Base-by-base conservation (phyloP, 1,139 yeast species). In the Sugiyamaella japonica region DNA sequence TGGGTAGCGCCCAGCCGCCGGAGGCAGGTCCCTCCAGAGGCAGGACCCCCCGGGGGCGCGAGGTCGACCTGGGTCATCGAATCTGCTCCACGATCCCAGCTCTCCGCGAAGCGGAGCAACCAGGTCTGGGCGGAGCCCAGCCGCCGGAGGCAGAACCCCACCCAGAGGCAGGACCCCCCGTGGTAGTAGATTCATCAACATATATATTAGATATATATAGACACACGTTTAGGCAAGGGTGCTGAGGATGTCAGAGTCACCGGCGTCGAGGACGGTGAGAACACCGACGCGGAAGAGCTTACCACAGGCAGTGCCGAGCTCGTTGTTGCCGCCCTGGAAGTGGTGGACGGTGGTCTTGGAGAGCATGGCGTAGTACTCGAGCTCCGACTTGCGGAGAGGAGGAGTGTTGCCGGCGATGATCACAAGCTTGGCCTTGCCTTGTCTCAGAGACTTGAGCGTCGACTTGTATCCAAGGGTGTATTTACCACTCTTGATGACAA, bases 261-360 rank as follows among this genome's bases (percentile, higher is more conserved):
- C 99, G 73, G 97, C 97, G 73, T 95, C 99, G 75, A 91, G 82
- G 73, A 95, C 78, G 72, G 98, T 83, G 75, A 93, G 82, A 73
- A 91, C 93, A 83, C 98, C 98, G 73, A 93, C 99, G 84, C 98
- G 91, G 97, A 95, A 93, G 76, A 93, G 90, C 83, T 89, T 91
- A 90, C 99, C 99, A 80, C 97, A 93, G 70, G 97, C 97, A 73
- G 99, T 95, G 84, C 99, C 98, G 76, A 93, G 89, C 83, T 91
- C 97, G 82, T 91, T 91, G 97, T 91, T 91, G 80, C 97, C 96
- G 83, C 98, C 99, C 81, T 88, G 95, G 96, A 91, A 93, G 86
- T 84, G 85, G 95, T 91, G 93, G 73, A 93, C 96, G 76, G 84
- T 85, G 77, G 97, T 89, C 89, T 91, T 93, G 77, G 99, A 89